Base-by-base conservation (phyloP, 192 early-diverging fungal species). In the Helicostylum pulchrum region DNA sequence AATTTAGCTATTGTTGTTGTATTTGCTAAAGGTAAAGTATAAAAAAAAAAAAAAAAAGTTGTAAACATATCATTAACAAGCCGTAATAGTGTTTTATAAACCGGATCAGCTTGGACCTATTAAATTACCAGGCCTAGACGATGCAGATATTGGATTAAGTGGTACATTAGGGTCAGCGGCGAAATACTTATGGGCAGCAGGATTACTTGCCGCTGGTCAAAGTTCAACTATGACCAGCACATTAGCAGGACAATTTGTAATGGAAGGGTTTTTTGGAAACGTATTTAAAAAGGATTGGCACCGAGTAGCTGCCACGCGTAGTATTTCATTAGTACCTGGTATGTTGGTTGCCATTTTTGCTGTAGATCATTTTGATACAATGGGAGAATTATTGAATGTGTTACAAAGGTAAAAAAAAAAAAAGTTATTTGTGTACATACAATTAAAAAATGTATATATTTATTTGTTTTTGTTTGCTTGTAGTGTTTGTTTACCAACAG, bases 201-300 rank as follows among this genome's bases (percentile, higher is more conserved):
- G 91, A 6, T 68, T 96, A 43, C 72, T 96, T 17, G 82, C 87
- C 3, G 87, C 92, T 11, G 94, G 94, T 0, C 92, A 94, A 74
- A 87, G 82, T 67, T 90, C 88, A 4, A 91, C 92, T 6, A 93
- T 94, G 56, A 94, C 94, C 12, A 92, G 92, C 4, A 96, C 94
- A n/a, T 81, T 96, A 74, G 94, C 92, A 7, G 94, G 94, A 3
- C 92, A 94, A 75, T 91, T 90, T 68, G 84, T 73, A 20, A 92
- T 91, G 80, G 88, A 93, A 57, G 92, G 92, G 9, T 94, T 93
- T 76, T 85, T 93, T 77, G 75, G 85, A 39, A 68, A 67, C 0
- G 73, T 85, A 9, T 80, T 80, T 48, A 68, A 68, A 15, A 86
- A 82, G 45, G 73, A 80, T 15, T 86, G 85, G 83, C 80, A 86